A percentile compares a stretch with the other conserved stretches of the same genome.
Conservation (phyloP, 495 filamentous ascomycete genomes). For the Parmelia sp. region DNA sequence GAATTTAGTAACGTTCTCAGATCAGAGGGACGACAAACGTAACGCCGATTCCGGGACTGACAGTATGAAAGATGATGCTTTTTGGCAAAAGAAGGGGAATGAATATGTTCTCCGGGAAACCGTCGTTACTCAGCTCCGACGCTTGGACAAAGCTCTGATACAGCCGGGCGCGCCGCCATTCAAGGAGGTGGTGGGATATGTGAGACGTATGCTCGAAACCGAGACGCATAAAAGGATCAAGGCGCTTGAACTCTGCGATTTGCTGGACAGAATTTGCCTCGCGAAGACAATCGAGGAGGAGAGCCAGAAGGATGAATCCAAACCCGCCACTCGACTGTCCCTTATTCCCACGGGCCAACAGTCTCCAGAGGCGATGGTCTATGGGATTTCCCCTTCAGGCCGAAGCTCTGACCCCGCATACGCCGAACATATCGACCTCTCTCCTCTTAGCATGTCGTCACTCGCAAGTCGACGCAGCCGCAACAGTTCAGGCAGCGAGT, state of each 20-base stretch:
- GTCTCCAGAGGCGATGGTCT: background rate
- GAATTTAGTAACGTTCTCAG: background rate
- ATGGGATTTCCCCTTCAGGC: background rate
- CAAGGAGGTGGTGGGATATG: background rate
- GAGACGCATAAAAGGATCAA: background rate
- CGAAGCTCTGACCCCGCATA: background rate
- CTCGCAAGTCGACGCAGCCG: background rate
- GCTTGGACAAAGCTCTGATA: background rate
- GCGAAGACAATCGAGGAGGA: background rate
- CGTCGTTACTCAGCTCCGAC: background rate
- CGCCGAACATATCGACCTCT: background rate
- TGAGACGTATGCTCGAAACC: background rate
- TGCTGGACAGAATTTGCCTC: background rate
- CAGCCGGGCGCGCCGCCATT: background rate
- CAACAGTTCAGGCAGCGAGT: background rate
- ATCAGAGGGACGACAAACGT: conserved; percentile 2
- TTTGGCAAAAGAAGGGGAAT: conserved; percentile 11
- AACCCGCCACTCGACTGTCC: background rate
- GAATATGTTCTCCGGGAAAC: background rate
- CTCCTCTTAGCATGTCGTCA: background rate
- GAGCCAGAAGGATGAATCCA: background rate
- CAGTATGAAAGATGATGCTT: conserved; percentile 10
- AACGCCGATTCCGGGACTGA: background rate
- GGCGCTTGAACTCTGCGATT: background rate
- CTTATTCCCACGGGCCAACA: background rate